Evolutionary conservation across 352 stramenopile genomes (phyloP).

Genomic region (Hyphochytrium catenoides): DNA sequence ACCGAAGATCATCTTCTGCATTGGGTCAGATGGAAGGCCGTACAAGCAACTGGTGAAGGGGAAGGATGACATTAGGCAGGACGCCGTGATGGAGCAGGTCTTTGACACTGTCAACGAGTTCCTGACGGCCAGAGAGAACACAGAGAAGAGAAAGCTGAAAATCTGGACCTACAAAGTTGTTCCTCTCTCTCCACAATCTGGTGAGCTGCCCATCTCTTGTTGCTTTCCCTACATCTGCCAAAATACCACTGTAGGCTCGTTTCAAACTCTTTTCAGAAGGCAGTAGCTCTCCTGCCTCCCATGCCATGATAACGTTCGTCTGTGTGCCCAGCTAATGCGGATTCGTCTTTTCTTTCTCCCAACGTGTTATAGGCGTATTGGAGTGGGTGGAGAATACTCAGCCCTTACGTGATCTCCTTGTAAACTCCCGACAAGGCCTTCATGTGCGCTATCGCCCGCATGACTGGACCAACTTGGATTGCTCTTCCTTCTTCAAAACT

Average conservation of each 20-base stretch:
- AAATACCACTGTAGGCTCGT: no score
- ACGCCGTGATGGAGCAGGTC: constrained; percentile 66
- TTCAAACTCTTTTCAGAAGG: no score
- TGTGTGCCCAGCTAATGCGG: no score
- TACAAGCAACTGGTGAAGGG: constrained; percentile 93
- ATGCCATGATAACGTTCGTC: no score
- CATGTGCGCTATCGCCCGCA: constrained; percentile 82
- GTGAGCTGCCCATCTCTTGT: no score
- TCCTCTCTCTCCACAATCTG: constrained; percentile 19
- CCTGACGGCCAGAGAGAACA: constrained; percentile 30
- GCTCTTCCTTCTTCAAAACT: constrained; percentile 41
- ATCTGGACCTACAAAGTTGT: constrained; percentile 93
- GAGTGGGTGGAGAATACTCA: constrained; percentile 95
- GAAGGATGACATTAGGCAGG: constrained; percentile 51
- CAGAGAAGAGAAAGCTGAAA: constrained; percentile 33
- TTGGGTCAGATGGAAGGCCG: constrained; percentile 63
- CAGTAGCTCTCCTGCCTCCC: no score
- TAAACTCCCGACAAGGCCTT: constrained; percentile 32
- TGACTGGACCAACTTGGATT: constrained; percentile 70
- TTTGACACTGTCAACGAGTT: constrained; percentile 72
- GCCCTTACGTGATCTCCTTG: constrained; percentile 76
- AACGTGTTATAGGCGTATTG: constrained; percentile 34
- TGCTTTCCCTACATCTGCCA: no score
- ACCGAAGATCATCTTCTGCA: constrained; percentile 92
- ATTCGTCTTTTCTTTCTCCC: not conserved